A percentile compares a stretch with the other conserved stretches of the same genome.
phyloP scores from a whole-genome alignment of 2,329 filamentous ascomycete species.

The Nothomitra cinnamomea region DNA sequence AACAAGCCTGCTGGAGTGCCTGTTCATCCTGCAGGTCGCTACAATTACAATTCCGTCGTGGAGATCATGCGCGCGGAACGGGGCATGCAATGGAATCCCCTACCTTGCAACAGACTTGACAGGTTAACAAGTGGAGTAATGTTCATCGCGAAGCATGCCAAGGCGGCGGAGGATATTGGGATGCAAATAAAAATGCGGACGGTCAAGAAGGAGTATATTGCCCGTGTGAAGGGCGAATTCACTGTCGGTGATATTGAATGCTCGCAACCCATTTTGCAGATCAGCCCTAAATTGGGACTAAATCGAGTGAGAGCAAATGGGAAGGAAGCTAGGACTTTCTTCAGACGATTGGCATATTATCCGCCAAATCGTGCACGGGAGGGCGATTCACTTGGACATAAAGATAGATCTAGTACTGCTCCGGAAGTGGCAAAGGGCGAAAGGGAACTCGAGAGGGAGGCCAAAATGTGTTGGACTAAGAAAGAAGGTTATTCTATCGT shows the following conservation, averaged over 20 bases:
- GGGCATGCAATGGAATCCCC: slow-evolving; percentile 38
- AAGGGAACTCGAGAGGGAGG: background rate
- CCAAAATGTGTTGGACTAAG: slow-evolving; percentile 33
- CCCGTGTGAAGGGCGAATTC: slow-evolving; percentile 78
- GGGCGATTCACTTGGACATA: slow-evolving; percentile 5
- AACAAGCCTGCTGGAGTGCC: slow-evolving; percentile 93
- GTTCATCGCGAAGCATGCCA: slow-evolving; percentile 83
- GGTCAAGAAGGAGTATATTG: slow-evolving; percentile 89
- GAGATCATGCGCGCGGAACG: slow-evolving; percentile 80
- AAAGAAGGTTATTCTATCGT: slow-evolving; percentile 79
- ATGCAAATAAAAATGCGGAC: slow-evolving; percentile 62
- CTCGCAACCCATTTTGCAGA: slow-evolving; percentile 82
- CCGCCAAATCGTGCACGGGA: slow-evolving; percentile 28
- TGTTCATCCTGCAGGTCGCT: slow-evolving; percentile 86
- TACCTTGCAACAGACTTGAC: slow-evolving; percentile 85
- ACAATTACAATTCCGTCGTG: slow-evolving; percentile 86
- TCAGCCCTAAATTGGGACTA: slow-evolving; percentile 85
- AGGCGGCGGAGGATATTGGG: slow-evolving; percentile 61
- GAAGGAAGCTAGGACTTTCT: slow-evolving; percentile 78
- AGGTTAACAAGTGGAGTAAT: slow-evolving; percentile 90
- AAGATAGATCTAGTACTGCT: background rate
- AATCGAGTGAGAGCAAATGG: slow-evolving; percentile 91
- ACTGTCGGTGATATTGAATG: slow-evolving; percentile 83
- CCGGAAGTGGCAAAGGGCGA: slow-evolving; percentile 9
- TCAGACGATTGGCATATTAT: slow-evolving; percentile 86